Conservation (phyloP, 768 basidiomycete genomes). For the Pulveroboletus sp. region DNA sequence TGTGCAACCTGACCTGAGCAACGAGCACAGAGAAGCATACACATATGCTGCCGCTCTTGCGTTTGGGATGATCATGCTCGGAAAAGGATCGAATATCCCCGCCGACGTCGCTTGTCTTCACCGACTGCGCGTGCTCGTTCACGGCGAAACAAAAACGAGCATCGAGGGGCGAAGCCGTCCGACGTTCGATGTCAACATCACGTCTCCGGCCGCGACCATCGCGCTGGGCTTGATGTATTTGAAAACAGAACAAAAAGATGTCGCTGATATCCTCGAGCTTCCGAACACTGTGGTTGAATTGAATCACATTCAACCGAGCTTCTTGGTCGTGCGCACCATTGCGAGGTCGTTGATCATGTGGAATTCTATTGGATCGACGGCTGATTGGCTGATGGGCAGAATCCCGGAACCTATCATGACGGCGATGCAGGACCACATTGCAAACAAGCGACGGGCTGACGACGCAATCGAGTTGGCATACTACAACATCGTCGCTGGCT, state of each 20-base stretch:
- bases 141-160: conserved; percentile 56
- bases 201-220: conserved; percentile 86
- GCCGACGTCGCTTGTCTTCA: conserved; percentile 70
- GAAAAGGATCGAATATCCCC: conserved; percentile 71
- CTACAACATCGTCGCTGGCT: conserved; percentile 86
- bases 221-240: conserved; percentile 93
- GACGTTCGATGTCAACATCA: conserved; percentile 81
- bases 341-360: conserved; percentile 82
- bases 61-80: conserved; percentile 96
- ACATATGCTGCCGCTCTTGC: conserved; percentile 83
- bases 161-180: conserved; percentile 35
- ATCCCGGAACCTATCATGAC: conserved; percentile 63
- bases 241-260: conserved; percentile 74
- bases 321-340: conserved; percentile 78
- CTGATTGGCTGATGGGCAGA: conserved; percentile 67
- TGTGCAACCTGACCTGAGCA: conserved; percentile 75
- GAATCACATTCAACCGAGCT: conserved; percentile 83
- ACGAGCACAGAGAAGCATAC: conserved; percentile 89
- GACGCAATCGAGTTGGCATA: conserved; percentile 84
- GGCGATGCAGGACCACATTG: conserved; percentile 50
- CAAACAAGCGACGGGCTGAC: conserved; percentile 46
- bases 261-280: conserved; percentile 80
- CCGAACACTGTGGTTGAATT: conserved; percentile 77
- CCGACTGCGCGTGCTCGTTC: conserved; percentile 68
- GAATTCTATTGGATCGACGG: conserved; percentile 65